phyloP scores from a whole-genome alignment of 495 filamentous ascomycete species.

The Beverwykella pulmonaria region DNA sequence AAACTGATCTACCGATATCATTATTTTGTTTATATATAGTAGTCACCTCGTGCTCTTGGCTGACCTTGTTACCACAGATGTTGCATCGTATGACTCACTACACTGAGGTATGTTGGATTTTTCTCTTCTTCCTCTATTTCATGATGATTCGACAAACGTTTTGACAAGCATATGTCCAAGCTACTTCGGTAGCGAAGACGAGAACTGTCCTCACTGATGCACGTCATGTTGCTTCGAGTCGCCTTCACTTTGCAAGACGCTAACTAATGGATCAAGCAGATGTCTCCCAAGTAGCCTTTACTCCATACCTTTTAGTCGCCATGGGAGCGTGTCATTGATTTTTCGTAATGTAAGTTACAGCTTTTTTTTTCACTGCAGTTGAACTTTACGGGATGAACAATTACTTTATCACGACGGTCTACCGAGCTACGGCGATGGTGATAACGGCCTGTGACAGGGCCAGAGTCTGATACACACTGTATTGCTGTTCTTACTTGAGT shows the following conservation, averaged over 20 bases:
- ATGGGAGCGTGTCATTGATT: not conserved
- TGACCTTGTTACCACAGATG: not conserved
- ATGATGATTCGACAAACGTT: conserved; percentile 70
- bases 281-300: too few relatives aligned
- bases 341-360: conserved; percentile 3
- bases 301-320: not conserved
- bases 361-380: conserved; percentile 11
- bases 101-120: not conserved
- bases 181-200: conserved; percentile 62
- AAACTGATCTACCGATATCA: conserved; percentile 53
- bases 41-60: not conserved
- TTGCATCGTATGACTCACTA: not conserved
- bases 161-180: conserved; percentile 91
- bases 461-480: conserved; percentile 25
- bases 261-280: conserved; percentile 16
- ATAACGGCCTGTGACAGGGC: conserved; percentile 89
- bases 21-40: not conserved
- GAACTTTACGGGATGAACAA: conserved; percentile 68
- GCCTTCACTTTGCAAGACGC: conserved; percentile 7
- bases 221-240: not conserved
- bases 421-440: conserved; percentile 91
- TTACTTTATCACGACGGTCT: conserved; percentile 95
- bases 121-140: not conserved
- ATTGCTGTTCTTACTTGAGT: not conserved
- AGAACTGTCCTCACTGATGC: conserved; percentile 50